Base-by-base conservation (phyloP, 2,329 filamentous ascomycete species). In the Apiospora arundinis region DNA sequence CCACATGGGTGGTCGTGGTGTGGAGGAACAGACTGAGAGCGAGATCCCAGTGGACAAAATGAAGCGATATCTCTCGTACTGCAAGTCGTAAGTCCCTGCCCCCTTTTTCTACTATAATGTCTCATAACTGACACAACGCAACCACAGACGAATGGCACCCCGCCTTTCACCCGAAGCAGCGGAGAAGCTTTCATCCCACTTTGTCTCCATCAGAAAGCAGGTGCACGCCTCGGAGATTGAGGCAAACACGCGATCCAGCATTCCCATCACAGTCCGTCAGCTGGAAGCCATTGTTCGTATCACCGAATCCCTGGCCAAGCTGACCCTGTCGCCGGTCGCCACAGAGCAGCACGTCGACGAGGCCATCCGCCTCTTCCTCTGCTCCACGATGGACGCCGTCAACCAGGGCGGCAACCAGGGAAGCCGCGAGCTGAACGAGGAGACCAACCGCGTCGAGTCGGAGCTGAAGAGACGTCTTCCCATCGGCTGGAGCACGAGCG, bases 251-350 rank as follows among this genome's bases (percentile, higher is more conserved):
- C 92, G 96, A 23, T 97, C 94, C 8, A 96, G 93, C 25, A 98
- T 99, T 77, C 96, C 96, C 69, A 99, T 99, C 82, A 99, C 96
- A 0, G 93, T 99, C 69, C 95, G 96, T 81, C 96, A 99, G 81
- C 90, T 99, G 7, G 96, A 99, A 83, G 95, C 95, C 77, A 97
- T 99, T 76, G 93, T 98, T 74, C 95, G 96, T 80, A 98, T 99
- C 78, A 97, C 95, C 2, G 96, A 99, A 81, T 95, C 96, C 0
- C 89, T 99, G 2, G 96, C 96, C 71, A 99, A 99, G 82, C 86
- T 99, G 60, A 91, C 92, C 0, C 89, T 99, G 11, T 94, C 93
- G 0, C 92, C 95, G 4, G 88, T 98, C 56, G 96, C 95, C 2
- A 95, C 93, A 0, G 95, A 98, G 81, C 87, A 90, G 66, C 96